phyloP scores from a whole-genome alignment of 1,139 yeast species.

The Sugiyamaella japonica region DNA sequence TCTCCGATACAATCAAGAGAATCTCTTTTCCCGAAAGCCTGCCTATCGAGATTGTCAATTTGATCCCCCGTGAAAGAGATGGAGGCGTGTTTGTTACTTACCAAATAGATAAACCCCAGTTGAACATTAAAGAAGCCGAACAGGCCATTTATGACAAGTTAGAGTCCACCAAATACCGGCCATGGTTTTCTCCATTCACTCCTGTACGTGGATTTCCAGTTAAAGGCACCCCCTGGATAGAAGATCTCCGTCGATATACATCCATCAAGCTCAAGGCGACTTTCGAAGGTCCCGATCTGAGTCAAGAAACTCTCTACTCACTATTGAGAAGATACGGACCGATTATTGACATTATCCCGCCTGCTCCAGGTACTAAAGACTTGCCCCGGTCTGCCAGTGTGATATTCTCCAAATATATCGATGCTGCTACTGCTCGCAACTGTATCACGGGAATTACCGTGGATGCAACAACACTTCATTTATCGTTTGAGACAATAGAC shows the following conservation, averaged over 20 bases:
- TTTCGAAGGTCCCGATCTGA: slow-evolving; percentile 71
- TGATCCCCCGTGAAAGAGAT: slow-evolving; percentile 75
- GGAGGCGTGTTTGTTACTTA: slow-evolving; percentile 93
- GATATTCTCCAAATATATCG: slow-evolving; percentile 54
- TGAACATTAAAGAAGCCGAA: slow-evolving; percentile 31
- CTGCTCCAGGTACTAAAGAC: slow-evolving; percentile 50
- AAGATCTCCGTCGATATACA: slow-evolving; percentile 80
- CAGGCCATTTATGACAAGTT: slow-evolving; percentile 31
- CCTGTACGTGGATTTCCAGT: slow-evolving; percentile 64
- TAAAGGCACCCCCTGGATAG: slow-evolving; percentile 94
- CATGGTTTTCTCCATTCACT: slow-evolving; percentile 42
- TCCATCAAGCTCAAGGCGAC: slow-evolving; percentile 60
- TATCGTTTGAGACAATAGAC: slow-evolving; percentile 63
- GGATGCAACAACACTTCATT: slow-evolving; percentile 59
- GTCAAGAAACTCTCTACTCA: slow-evolving; percentile 83
- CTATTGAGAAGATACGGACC: slow-evolving; percentile 85
- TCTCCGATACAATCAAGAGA: slow-evolving; percentile 30
- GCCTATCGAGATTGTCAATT: slow-evolving; percentile 48
- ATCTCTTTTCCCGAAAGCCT: slow-evolving; percentile 47
- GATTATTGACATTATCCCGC: slow-evolving; percentile 70
- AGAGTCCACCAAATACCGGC: slow-evolving; percentile 26
- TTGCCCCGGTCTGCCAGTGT: slow-evolving; percentile 53
- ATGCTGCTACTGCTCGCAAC: slow-evolving; percentile 86
- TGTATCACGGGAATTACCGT: slow-evolving; percentile 71
- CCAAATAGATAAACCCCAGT: slow-evolving; percentile 27